Percentiles rank a stretch among this genome's conserved stretches.
Conservation (phyloP, 495 filamentous ascomycete species). For the Podospora tetraspora region DNA sequence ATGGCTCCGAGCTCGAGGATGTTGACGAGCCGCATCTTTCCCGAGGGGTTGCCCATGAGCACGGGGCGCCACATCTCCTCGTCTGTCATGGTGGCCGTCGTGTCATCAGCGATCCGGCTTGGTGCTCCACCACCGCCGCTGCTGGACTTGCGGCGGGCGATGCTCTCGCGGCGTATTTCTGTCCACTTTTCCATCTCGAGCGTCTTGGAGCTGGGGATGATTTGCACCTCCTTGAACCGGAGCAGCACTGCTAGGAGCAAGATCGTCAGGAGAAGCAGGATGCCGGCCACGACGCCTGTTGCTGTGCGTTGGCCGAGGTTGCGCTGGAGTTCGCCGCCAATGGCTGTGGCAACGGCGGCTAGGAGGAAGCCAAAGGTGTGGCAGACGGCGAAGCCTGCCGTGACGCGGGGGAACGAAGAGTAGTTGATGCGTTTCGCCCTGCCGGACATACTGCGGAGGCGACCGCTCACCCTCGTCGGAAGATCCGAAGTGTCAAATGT, state of each 20-base stretch:
- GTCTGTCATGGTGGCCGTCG: conserved; percentile 37
- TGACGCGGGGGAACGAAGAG: conserved; percentile 63
- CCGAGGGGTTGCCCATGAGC: conserved; percentile 62
- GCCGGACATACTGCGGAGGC: conserved; percentile 43
- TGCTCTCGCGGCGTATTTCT: conserved; percentile 37
- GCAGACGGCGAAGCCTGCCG: conserved; percentile 63
- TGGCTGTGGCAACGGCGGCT: conserved; percentile 57
- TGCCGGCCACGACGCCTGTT: conserved; percentile 57
- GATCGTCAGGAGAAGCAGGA: conserved; percentile 57
- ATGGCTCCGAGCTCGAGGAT: conserved; percentile 59
- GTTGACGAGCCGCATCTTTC: conserved; percentile 60
- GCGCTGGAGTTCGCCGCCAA: conserved; percentile 57
- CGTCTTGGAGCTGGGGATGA: conserved; percentile 54
- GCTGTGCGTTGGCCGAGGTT: conserved; percentile 58
- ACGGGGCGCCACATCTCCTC: conserved; percentile 59
- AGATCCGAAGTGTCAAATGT: conserved; percentile 72
- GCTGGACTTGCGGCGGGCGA: conserved; percentile 30
- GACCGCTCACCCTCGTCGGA: conserved; percentile 54
- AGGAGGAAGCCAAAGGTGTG: conserved; percentile 61
- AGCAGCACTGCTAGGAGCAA: conserved; percentile 53
- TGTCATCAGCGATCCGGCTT: conserved; percentile 12
- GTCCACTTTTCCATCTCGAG: conserved; percentile 48
- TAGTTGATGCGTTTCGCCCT: conserved; percentile 58
- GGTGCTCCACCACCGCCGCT: conserved; percentile 27
- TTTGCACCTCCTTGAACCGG: conserved; percentile 59